phyloP scores from a whole-genome alignment of 176 grass and related monocot genomes.

The Secale cereale region DNA sequence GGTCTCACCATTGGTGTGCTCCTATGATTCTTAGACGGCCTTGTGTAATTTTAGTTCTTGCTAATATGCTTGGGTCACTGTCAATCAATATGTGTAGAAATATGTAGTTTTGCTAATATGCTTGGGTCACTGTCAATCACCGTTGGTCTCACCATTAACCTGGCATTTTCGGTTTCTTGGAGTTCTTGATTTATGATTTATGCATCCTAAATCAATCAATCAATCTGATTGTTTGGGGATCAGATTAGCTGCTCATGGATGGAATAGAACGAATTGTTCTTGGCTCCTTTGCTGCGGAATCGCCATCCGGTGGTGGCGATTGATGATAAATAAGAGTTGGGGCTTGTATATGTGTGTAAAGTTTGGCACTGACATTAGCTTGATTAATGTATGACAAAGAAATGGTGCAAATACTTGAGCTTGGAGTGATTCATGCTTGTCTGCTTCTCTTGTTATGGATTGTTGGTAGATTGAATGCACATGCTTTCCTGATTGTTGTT shows the following conservation, averaged over 20 bases:
- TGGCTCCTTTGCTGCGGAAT: slow-evolving; percentile 22
- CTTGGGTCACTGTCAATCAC: too few relatives aligned
- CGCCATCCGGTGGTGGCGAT: slow-evolving; percentile 35
- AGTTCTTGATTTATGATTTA: too few relatives aligned
- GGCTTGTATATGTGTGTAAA: slow-evolving; percentile 43
- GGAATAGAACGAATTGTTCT: slow-evolving; percentile 39
- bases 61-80: too few relatives aligned
- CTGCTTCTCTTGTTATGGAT: background rate
- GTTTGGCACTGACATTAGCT: slow-evolving; percentile 11
- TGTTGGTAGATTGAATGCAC: too few relatives aligned
- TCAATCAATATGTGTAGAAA: too few relatives aligned
- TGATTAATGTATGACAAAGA: background rate
- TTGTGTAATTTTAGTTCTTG: too few relatives aligned
- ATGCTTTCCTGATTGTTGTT: too few relatives aligned
- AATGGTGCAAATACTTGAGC: slow-evolving; percentile 38
- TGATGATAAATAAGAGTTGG: slow-evolving; percentile 30
- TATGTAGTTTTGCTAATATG: too few relatives aligned
- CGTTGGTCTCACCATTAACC: too few relatives aligned
- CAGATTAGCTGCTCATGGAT: slow-evolving; percentile 17
- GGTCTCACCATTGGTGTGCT: too few relatives aligned
- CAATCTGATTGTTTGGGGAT: slow-evolving; percentile 27
- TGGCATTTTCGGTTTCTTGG: too few relatives aligned
- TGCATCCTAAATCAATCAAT: background rate
- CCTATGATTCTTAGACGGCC: too few relatives aligned
- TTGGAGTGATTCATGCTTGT: slow-evolving; percentile 14